These are phyloP conservation scores for Ogataea trehalophila DNA, from an alignment of 805 yeast species.

Conservation along the genomic window DNA sequence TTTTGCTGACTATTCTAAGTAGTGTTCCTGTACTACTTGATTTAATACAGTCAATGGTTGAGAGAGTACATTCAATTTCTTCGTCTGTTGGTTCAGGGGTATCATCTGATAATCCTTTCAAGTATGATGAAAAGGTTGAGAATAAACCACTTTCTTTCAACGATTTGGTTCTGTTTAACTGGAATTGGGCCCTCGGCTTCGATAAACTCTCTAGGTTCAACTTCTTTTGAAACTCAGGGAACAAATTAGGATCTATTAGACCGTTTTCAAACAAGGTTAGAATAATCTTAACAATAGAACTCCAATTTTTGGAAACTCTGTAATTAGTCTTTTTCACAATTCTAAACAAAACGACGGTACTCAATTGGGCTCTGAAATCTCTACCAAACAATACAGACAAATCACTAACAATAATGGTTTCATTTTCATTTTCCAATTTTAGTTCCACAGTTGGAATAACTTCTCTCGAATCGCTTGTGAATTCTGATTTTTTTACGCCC, in stretches of 20 bases:
- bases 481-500: slow-evolving; percentile 32
- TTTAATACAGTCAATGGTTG: slow-evolving; percentile 77
- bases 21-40: slow-evolving; percentile 59
- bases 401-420: slow-evolving; percentile 71
- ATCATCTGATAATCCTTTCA: slow-evolving; percentile 83
- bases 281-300: slow-evolving; percentile 50
- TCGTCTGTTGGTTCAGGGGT: slow-evolving; percentile 90
- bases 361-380: slow-evolving; percentile 87
- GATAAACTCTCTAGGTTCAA: slow-evolving; percentile 50
- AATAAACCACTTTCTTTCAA: slow-evolving; percentile 74
- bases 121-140: slow-evolving; percentile 85
- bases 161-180: slow-evolving; percentile 58
- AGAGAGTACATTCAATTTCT: slow-evolving; percentile 80
- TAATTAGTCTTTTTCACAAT: slow-evolving; percentile 57
- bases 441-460: slow-evolving; percentile 42
- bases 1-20: slow-evolving; percentile 44
- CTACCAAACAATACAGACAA: slow-evolving; percentile 79
- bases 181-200: slow-evolving; percentile 60
- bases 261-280: slow-evolving; percentile 68
- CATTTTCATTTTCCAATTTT: slow-evolving; percentile 48
- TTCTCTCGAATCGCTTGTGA: slow-evolving; percentile 30
- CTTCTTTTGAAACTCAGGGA: slow-evolving; percentile 57
- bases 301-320: slow-evolving; percentile 52
- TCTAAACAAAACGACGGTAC: slow-evolving; percentile 80
- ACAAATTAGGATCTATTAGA: slow-evolving; percentile 60